A percentile compares a stretch with the other conserved stretches of the same genome.
phyloP scores from a whole-genome alignment of 2,329 filamentous ascomycete species.

The Trichoderma sp. region DNA sequence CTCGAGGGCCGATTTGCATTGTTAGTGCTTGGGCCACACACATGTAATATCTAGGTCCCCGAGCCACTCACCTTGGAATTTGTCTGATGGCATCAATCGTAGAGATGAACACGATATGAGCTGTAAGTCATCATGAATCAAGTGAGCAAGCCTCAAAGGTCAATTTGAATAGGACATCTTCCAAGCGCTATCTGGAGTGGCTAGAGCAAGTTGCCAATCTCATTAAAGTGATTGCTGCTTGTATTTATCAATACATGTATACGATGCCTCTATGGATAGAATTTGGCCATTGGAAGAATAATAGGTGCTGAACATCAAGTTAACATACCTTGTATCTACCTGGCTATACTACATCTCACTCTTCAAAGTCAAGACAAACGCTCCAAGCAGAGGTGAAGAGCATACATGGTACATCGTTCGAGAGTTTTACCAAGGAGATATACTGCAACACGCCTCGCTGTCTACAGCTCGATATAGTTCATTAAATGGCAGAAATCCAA shows the following conservation, averaged over 20 bases:
- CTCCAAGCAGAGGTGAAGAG: neutral
- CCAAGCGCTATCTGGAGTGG: neutral
- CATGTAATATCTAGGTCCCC: neutral
- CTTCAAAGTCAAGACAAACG: neutral
- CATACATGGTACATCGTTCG: neutral
- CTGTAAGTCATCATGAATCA: neutral
- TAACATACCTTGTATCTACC: no score
- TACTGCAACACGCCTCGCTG: neutral
- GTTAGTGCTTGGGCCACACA: neutral
- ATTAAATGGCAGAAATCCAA: no score
- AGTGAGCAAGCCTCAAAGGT: neutral
- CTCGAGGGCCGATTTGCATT: neutral
- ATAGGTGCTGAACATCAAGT: no score
- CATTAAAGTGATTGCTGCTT: neutral
- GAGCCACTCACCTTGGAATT: neutral
- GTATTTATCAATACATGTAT: neutral
- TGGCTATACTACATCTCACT: neutral
- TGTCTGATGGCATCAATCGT: neutral
- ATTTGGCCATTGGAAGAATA: neutral
- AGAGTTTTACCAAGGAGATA: neutral
- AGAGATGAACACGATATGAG: neutral
- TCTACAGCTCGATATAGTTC: neutral
- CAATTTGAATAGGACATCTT: neutral
- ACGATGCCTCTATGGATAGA: neutral
- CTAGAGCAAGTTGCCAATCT: neutral